These are phyloP conservation scores for Symbiodinium pilosum DNA, from an alignment of 73 alveolate species.

Conservation along the genomic window DNA sequence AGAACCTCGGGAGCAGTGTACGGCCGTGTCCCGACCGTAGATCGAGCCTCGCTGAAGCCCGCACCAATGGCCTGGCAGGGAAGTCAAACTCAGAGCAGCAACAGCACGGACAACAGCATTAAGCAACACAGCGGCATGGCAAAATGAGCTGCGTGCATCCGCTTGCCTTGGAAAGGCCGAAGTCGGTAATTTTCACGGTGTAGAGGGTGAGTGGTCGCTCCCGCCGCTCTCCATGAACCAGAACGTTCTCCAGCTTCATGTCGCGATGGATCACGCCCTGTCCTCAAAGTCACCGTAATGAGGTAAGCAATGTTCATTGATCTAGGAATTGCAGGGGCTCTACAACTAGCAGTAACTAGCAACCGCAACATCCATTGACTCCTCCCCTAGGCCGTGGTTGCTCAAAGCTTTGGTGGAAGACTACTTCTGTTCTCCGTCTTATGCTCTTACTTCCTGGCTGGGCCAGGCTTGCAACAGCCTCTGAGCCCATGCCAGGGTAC, in stretches of 20 bases:
- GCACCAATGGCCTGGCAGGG: conserved; percentile 63
- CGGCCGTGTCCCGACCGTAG: conserved; percentile 90
- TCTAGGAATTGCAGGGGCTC: too few species aligned
- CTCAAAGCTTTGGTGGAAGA: too few species aligned
- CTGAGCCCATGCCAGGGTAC: neutral
- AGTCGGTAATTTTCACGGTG: conserved; percentile 71
- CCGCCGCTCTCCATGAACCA: neutral
- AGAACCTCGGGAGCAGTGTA: conserved; percentile 91
- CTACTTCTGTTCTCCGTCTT: too few species aligned
- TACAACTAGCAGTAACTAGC: too few species aligned
- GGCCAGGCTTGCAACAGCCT: too few species aligned
- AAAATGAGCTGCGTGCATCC: too few species aligned
- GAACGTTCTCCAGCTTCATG: conserved; percentile 70
- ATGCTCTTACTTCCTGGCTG: too few species aligned
- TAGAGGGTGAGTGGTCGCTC: neutral
- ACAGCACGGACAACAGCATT: too few species aligned
- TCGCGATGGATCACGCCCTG: conserved; percentile 78
- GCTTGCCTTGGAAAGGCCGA: conserved; percentile 45
- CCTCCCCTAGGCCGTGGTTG: too few species aligned
- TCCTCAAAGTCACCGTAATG: neutral
- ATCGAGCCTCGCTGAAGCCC: conserved; percentile 83
- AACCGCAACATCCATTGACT: too few species aligned
- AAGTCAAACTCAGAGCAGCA: too few species aligned
- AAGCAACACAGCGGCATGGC: too few species aligned
- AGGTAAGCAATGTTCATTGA: neutral